A percentile compares a stretch with the other conserved stretches of the same genome.
Conservation (phyloP, 768 basidiomycete species). For the Mycena rosella region DNA sequence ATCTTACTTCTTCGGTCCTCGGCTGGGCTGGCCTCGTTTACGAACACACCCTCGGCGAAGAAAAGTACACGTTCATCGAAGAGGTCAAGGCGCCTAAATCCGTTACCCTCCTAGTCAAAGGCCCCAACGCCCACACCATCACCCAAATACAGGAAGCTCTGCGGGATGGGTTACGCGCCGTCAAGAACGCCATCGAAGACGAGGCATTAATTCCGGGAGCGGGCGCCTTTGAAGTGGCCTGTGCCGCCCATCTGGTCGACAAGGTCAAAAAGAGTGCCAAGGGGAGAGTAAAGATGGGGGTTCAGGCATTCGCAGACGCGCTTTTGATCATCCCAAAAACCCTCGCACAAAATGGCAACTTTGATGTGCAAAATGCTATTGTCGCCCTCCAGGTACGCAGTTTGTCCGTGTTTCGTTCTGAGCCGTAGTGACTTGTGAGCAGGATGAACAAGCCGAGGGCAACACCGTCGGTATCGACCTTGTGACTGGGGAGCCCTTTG, state of each 20-base stretch:
- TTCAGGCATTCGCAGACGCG: conserved; percentile 97
- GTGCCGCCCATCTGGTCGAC: conserved; percentile 85
- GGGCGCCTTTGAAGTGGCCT: conserved; percentile 96
- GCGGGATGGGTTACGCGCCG: conserved; percentile 94
- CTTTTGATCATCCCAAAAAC: conserved; percentile 96
- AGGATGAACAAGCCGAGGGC: conserved; percentile 97
- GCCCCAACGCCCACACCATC: conserved; percentile 96
- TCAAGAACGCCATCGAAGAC: conserved; percentile 98
- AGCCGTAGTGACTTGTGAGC: conserved; percentile 25
- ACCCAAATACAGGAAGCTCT: conserved; percentile 98
- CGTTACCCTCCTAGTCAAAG: conserved; percentile 97
- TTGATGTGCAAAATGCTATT: conserved; percentile 95
- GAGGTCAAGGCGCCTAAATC: conserved; percentile 96
- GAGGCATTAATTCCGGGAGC: conserved; percentile 92
- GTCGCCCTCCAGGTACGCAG: conserved; percentile 85
- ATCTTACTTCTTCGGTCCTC: conserved; percentile 89
- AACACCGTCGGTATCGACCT: conserved; percentile 93
- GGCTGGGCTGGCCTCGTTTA: conserved; percentile 99
- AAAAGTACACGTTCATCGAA: conserved; percentile 98
- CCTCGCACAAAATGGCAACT: conserved; percentile 94
- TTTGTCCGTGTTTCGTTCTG: background rate
- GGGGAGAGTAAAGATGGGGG: conserved; percentile 96
- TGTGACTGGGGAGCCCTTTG: conserved; percentile 94
- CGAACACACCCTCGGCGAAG: conserved; percentile 98
- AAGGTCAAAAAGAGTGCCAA: conserved; percentile 88